Percentiles rank a stretch among this genome's conserved stretches.
Conservation (phyloP, 805 yeast genomes). For the Ogataea parapolymorpha region DNA sequence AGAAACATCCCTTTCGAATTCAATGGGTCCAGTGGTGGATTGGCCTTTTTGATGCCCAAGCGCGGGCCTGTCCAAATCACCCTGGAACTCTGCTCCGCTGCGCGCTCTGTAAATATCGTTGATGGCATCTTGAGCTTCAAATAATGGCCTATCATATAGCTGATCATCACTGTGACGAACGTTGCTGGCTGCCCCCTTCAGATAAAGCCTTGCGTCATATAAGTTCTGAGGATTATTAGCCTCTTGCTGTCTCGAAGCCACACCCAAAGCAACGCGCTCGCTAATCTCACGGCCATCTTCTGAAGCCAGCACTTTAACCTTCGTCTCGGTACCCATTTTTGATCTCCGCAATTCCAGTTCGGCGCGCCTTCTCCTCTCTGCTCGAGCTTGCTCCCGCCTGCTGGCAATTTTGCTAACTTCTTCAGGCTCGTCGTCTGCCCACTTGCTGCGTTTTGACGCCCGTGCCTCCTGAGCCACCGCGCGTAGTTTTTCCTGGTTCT, state of each 20-base stretch:
- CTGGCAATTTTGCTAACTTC: slow-evolving; percentile 24
- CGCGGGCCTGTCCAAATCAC: slow-evolving; percentile 23
- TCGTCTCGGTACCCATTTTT: slow-evolving; percentile 43
- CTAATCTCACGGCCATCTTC: slow-evolving; percentile 52
- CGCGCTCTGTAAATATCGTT: slow-evolving; percentile 47
- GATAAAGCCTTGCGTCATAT: slow-evolving; percentile 58
- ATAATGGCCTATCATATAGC: slow-evolving; percentile 58
- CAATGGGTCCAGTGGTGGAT: slow-evolving; percentile 23
- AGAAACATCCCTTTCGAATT: slow-evolving; percentile 20
- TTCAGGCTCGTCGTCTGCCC: slow-evolving; percentile 17
- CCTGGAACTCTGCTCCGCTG: slow-evolving; percentile 21
- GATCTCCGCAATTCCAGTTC: slow-evolving; percentile 44
- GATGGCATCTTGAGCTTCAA: slow-evolving; percentile 49
- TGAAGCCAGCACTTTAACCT: slow-evolving; percentile 40
- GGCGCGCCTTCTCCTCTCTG: slow-evolving; percentile 44
- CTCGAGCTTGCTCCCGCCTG: slow-evolving; percentile 38
- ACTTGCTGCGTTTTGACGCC: slow-evolving; percentile 18
- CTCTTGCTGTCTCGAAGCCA: slow-evolving; percentile 22
- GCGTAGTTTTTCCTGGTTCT: slow-evolving; percentile 50
- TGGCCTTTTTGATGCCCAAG: slow-evolving; percentile 14
- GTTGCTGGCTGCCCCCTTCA: slow-evolving; percentile 40
- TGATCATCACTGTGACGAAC: slow-evolving; percentile 42
- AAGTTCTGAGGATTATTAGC: slow-evolving; percentile 36
- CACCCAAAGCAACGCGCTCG: slow-evolving; percentile 52
- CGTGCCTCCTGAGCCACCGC: slow-evolving; percentile 49